These are phyloP conservation scores for Ramaria sp. DNA, from an alignment of 768 basidiomycete species.

Conservation along the genomic window DNA sequence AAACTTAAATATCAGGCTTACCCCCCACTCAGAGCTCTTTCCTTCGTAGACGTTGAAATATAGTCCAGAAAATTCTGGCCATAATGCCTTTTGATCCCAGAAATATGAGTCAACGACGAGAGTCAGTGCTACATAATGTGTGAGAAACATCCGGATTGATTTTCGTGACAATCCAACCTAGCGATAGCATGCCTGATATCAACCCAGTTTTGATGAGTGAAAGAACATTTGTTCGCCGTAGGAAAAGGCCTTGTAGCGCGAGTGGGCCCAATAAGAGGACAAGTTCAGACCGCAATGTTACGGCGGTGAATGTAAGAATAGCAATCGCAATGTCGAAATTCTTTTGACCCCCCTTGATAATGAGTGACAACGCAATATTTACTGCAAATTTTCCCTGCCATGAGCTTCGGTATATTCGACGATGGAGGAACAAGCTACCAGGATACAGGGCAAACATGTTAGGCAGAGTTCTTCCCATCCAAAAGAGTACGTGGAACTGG, in stretches of 20 bases:
- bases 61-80: conserved; percentile 77
- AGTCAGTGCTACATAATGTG: conserved; percentile 38
- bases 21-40: conserved; percentile 88
- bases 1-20: conserved; percentile 27
- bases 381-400: conserved; percentile 32
- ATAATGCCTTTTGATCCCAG: conserved; percentile 62
- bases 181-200: conserved; percentile 34
- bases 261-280: conserved; percentile 54
- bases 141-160: not conserved
- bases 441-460: conserved; percentile 86
- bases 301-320: conserved; percentile 53
- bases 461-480: conserved; percentile 87
- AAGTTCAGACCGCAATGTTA: conserved; percentile 76
- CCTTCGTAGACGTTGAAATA: conserved; percentile 84
- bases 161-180: conserved; percentile 29
- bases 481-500: conserved; percentile 89
- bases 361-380: conserved; percentile 40
- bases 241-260: conserved; percentile 38
- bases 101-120: conserved; percentile 72
- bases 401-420: not conserved
- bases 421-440: conserved; percentile 31
- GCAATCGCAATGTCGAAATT: conserved; percentile 35
- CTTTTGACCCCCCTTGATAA: conserved; percentile 31
- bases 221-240: conserved; percentile 30
- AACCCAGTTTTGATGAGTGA: conserved; percentile 40